These are phyloP conservation scores for Syzygium aqueum DNA, from an alignment of 345 rosid species.

Conservation along the genomic window DNA sequence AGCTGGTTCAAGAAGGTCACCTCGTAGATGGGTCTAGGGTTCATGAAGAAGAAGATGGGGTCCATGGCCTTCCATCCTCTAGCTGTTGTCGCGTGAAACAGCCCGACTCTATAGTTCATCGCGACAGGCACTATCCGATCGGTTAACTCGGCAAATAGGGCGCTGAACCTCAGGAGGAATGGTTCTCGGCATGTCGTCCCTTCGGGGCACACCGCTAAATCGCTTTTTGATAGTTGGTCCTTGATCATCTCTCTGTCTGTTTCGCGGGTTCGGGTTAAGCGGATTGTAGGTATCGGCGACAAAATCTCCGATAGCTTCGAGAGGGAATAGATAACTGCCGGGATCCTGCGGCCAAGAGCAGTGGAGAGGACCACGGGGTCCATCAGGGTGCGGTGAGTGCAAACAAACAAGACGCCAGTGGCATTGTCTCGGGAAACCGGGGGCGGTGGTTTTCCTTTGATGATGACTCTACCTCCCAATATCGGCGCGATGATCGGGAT, in stretches of 20 bases:
- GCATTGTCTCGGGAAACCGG: conserved; percentile 16
- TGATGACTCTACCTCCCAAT: conserved; percentile 50
- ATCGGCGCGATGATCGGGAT: conserved; percentile 43
- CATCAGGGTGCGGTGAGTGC: conserved; percentile 91
- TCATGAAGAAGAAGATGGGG: conserved; percentile 89
- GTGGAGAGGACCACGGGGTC: conserved; percentile 81
- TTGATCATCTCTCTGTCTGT: conserved; percentile 63
- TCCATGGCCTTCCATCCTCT: conserved; percentile 88
- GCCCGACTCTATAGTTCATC: conserved; percentile 84
- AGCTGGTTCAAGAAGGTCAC: conserved; percentile 84
- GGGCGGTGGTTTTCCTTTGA: conserved; percentile 72
- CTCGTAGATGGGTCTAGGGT: conserved; percentile 86
- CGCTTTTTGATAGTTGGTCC: conserved; percentile 42
- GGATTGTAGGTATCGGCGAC: conserved; percentile 81
- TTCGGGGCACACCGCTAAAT: conserved; percentile 80
- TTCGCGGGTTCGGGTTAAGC: conserved; percentile 62
- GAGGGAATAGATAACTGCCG: conserved; percentile 86
- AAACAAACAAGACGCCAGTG: conserved; percentile 70
- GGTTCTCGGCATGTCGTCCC: conserved; percentile 98
- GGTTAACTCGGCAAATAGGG: conserved; percentile 75
- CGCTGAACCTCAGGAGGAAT: conserved; percentile 71
- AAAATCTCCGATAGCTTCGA: conserved; percentile 70
- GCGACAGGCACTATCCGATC: conserved; percentile 89
- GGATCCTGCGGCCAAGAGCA: conserved; percentile 59
- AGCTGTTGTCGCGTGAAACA: conserved; percentile 94